Percentiles rank a stretch among this genome's conserved stretches.
Evolutionary conservation across 2,329 filamentous ascomycete genomes (phyloP).

Genomic region (Didymella arachidicola): DNA sequence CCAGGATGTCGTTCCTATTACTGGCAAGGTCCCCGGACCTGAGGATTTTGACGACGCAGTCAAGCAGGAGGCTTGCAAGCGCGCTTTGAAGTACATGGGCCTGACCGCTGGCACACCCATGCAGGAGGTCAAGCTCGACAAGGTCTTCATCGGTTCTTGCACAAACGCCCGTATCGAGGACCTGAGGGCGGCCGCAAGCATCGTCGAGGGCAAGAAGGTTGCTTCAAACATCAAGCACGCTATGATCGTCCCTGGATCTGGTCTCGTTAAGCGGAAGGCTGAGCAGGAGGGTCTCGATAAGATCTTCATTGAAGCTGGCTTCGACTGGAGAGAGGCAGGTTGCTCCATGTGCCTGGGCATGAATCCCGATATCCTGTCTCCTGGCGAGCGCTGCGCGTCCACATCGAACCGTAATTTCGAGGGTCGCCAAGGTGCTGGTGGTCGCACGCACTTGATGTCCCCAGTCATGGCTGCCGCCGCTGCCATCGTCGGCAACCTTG

Average conservation of each 20-base stretch:
- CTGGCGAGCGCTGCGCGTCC: constrained; percentile 90
- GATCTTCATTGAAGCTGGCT: constrained; percentile 89
- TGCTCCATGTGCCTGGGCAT: constrained; percentile 99
- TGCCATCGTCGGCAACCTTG: constrained; percentile 86
- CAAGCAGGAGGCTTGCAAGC: constrained; percentile 80
- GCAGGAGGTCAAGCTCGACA: constrained; percentile 91
- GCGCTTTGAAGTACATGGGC: constrained; percentile 96
- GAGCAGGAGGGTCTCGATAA: constrained; percentile 92
- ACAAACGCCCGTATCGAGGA: constrained; percentile 98
- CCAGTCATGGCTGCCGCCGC: constrained; percentile 95
- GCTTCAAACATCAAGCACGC: constrained; percentile 90
- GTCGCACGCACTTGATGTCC: constrained; percentile 94
- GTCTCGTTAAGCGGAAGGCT: constrained; percentile 89
- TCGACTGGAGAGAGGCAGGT: constrained; percentile 97
- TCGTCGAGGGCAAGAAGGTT: constrained; percentile 87
- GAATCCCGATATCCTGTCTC: constrained; percentile 96
- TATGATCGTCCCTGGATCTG: constrained; percentile 96
- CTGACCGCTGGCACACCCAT: constrained; percentile 84
- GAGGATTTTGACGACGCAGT: constrained; percentile 81
- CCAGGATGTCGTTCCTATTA: constrained; percentile 95
- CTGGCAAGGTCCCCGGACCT: constrained; percentile 85
- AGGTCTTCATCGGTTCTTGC: constrained; percentile 97
- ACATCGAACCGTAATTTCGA: constrained; percentile 99
- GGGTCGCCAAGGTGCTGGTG: constrained; percentile 89
- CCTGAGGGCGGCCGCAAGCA: constrained; percentile 81